Evolutionary conservation across 2,329 filamentous ascomycete genomes (phyloP).

Genomic region (Mycosphaerella sp.): DNA sequence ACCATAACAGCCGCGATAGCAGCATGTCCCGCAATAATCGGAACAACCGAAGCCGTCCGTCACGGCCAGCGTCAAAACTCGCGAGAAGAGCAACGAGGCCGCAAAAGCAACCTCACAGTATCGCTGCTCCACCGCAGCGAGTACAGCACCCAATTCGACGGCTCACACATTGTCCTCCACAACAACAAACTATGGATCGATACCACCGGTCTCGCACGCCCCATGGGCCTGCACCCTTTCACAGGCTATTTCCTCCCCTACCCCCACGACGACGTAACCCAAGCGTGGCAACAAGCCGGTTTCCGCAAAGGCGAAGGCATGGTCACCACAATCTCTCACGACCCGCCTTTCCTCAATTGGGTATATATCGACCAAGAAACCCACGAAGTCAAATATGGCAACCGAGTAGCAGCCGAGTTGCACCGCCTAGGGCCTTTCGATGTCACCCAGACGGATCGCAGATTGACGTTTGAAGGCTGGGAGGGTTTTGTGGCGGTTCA

Average conservation of each 20-base stretch:
- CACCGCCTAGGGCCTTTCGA: conserved; percentile 77
- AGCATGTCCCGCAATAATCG: conserved; percentile 33
- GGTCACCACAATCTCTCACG: conserved; percentile 44
- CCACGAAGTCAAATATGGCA: conserved; percentile 54
- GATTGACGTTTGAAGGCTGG: conserved; percentile 51
- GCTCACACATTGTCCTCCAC: conserved; percentile 28
- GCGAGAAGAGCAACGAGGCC: conserved; percentile 31
- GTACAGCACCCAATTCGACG: conserved; percentile 28
- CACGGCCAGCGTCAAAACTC: conserved; percentile 31
- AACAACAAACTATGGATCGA: conserved; percentile 41
- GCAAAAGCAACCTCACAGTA: conserved; percentile 31
- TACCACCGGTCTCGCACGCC: conserved; percentile 13
- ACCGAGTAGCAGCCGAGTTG: conserved; percentile 54
- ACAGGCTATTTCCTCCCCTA: conserved; percentile 47
- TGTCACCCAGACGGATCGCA: conserved; percentile 62
- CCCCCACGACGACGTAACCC: conserved; percentile 36
- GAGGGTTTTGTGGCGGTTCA: conserved; percentile 54
- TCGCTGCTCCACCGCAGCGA: conserved; percentile 24
- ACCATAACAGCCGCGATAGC: conserved; percentile 26
- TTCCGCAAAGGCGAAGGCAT: conserved; percentile 40
- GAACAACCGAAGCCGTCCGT: conserved; percentile 34
- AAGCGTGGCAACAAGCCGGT: conserved; percentile 26
- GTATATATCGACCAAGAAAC: conserved; percentile 58
- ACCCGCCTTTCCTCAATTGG: conserved; percentile 62
- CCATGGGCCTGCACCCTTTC: conserved; percentile 38